These are phyloP conservation scores for Colletotrichum navitas DNA, from an alignment of 2,329 filamentous ascomycete species.

Conservation along the genomic window DNA sequence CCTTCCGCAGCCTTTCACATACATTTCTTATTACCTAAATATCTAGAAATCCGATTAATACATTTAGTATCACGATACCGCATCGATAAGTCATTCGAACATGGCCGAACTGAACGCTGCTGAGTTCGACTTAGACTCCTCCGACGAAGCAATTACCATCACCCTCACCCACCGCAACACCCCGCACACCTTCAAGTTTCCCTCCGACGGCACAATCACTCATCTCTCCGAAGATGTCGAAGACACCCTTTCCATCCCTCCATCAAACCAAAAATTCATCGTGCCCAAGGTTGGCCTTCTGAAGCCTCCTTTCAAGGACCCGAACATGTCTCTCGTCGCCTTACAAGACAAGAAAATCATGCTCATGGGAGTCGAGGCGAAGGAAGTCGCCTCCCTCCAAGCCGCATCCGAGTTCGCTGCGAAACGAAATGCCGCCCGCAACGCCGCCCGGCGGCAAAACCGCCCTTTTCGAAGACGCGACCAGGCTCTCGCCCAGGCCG, in stretches of 20 bases:
- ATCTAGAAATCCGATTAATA: not conserved
- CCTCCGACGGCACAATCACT: slow-evolving; percentile 60
- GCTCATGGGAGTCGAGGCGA: slow-evolving; percentile 72
- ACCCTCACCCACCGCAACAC: slow-evolving; percentile 61
- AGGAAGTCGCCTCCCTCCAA: slow-evolving; percentile 69
- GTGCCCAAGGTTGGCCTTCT: slow-evolving; percentile 74
- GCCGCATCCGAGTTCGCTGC: slow-evolving; percentile 63
- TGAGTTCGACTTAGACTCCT: slow-evolving; percentile 36
- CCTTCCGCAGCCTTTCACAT: not conserved
- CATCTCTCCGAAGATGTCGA: slow-evolving; percentile 73
- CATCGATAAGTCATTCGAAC: not conserved
- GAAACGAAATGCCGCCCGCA: slow-evolving; percentile 59
- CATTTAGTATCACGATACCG: not conserved
- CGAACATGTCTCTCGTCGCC: slow-evolving; percentile 61
- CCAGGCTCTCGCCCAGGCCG: slow-evolving; percentile 60
- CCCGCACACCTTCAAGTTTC: slow-evolving; percentile 59
- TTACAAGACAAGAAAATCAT: slow-evolving; percentile 71
- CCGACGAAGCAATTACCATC: slow-evolving; percentile 55
- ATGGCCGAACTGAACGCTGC: slow-evolving; percentile 41
- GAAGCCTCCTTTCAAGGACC: slow-evolving; percentile 73
- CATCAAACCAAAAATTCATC: slow-evolving; percentile 76
- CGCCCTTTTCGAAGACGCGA: slow-evolving; percentile 54
- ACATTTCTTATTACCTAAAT: slow-evolving; percentile 2
- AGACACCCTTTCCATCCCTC: slow-evolving; percentile 68
- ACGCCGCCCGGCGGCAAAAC: slow-evolving; percentile 50